phyloP scores from a whole-genome alignment of 108 stramenopile genomes.

The Skeletonema grethae region DNA sequence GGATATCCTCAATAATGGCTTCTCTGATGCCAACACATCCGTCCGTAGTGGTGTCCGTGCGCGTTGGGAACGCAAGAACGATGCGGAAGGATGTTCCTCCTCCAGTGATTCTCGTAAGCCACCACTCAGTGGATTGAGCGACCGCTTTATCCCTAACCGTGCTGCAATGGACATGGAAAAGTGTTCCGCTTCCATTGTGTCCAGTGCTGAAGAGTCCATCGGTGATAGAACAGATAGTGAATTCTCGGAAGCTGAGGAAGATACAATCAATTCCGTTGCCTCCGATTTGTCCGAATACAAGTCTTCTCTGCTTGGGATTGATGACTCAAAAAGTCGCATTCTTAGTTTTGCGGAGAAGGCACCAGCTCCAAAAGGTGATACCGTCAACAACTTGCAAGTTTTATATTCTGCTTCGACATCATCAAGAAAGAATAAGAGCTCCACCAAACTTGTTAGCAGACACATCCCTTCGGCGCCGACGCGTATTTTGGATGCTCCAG shows the following conservation, averaged over 20 bases:
- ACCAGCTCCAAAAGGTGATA: slow-evolving; percentile 94
- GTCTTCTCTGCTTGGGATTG: slow-evolving; percentile 69
- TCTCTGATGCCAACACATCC: slow-evolving; percentile 84
- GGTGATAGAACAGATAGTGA: slow-evolving; percentile 73
- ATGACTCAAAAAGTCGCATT: slow-evolving; percentile 73
- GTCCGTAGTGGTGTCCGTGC: slow-evolving; percentile 70
- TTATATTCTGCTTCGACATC: slow-evolving; percentile 90
- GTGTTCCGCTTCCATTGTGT: slow-evolving; percentile 67
- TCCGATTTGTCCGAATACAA: slow-evolving; percentile 57
- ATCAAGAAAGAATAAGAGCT: slow-evolving; percentile 61
- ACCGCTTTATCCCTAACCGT: slow-evolving; percentile 80
- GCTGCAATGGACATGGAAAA: slow-evolving; percentile 73
- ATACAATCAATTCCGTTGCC: slow-evolving; percentile 50
- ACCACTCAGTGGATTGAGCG: background rate
- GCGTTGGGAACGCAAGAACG: slow-evolving; percentile 85
- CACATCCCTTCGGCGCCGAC: slow-evolving; percentile 93
- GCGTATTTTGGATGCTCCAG: slow-evolving; percentile 98
- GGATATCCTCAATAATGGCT: slow-evolving; percentile 79
- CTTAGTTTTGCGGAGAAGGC: slow-evolving; percentile 96
- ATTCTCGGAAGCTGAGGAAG: slow-evolving; percentile 76
- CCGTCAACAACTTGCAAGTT: slow-evolving; percentile 93
- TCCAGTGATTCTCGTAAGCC: slow-evolving; percentile 35
- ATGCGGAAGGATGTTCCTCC: slow-evolving; percentile 18
- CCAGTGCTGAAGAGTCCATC: slow-evolving; percentile 40
- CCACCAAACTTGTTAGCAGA: slow-evolving; percentile 48